Evolutionary conservation across 441 rosid species (phyloP).

Genomic region (Adansonia grandidieri): DNA sequence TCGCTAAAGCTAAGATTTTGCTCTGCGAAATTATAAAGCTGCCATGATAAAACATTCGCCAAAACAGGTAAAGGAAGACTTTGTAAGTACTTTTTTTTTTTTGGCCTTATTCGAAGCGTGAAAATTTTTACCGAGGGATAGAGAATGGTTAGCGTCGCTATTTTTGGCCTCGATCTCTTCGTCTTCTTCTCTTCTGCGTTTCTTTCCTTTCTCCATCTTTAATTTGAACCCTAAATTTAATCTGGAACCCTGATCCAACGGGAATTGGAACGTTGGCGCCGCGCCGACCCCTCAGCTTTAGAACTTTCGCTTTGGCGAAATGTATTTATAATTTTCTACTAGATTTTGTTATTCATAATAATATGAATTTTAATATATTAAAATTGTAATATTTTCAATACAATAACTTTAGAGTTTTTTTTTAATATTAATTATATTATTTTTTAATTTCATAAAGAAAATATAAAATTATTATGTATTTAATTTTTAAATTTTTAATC

Average conservation of each 20-base stretch:
- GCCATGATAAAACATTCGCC: neutral
- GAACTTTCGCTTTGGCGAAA: neutral
- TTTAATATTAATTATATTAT: too few relatives aligned
- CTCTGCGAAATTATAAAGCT: slow-evolving; percentile 42
- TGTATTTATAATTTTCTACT: neutral
- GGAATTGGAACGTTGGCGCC: neutral
- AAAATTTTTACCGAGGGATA: slow-evolving; percentile 46
- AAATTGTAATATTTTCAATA: too few relatives aligned
- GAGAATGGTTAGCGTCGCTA: slow-evolving; percentile 34
- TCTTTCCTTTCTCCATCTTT: slow-evolving; percentile 35
- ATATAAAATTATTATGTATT: too few relatives aligned
- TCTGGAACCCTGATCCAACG: neutral
- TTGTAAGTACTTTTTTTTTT: neutral
- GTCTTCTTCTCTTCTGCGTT: slow-evolving; percentile 46
- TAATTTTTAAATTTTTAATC: too few relatives aligned
- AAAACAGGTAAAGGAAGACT: neutral
- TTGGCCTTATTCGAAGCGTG: neutral
- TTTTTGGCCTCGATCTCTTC: slow-evolving; percentile 35
- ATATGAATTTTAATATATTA: too few relatives aligned
- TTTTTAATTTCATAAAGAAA: too few relatives aligned
- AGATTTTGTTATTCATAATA: too few relatives aligned
- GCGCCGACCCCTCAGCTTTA: neutral
- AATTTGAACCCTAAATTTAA: neutral
- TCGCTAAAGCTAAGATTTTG: slow-evolving; percentile 75
- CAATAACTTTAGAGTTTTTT: too few relatives aligned